Percentiles rank a stretch among this genome's conserved stretches.
Evolutionary conservation across 2,329 filamentous ascomycete genomes (phyloP).

Genomic region (Cylindrodendrum hubeiense): DNA sequence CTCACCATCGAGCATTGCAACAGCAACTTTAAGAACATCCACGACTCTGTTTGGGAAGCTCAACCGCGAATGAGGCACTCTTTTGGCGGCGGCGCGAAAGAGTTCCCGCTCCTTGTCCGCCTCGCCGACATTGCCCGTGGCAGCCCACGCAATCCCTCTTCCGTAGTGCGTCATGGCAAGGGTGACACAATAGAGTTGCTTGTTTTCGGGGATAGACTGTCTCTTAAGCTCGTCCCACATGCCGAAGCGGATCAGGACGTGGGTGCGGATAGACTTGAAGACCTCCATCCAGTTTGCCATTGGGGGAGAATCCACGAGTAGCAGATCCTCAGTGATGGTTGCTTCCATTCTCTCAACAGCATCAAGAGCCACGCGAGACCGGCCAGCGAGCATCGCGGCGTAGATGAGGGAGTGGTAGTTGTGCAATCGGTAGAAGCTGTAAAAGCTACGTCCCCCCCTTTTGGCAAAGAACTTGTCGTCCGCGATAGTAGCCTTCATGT

Average conservation of each 20-base stretch:
- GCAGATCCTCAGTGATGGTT: slow-evolving; percentile 71
- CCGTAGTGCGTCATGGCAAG: slow-evolving; percentile 78
- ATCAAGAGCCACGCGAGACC: slow-evolving; percentile 71
- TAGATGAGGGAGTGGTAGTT: slow-evolving; percentile 83
- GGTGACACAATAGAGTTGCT: slow-evolving; percentile 74
- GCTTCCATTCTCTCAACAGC: slow-evolving; percentile 70
- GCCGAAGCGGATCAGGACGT: slow-evolving; percentile 80
- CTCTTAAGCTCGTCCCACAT: slow-evolving; percentile 75
- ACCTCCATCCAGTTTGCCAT: slow-evolving; percentile 86
- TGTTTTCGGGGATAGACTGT: slow-evolving; percentile 65
- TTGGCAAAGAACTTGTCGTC: slow-evolving; percentile 75
- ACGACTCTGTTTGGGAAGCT: slow-evolving; percentile 55
- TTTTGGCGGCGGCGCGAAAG: slow-evolving; percentile 64
- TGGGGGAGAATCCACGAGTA: slow-evolving; percentile 74
- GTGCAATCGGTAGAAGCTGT: slow-evolving; percentile 81
- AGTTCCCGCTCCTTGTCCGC: slow-evolving; percentile 63
- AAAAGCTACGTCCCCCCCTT: slow-evolving; percentile 76
- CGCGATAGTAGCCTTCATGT: slow-evolving; percentile 73
- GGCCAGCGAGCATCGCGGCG: slow-evolving; percentile 81
- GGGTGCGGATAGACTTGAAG: slow-evolving; percentile 75
- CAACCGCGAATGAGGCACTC: slow-evolving; percentile 70
- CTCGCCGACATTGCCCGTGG: slow-evolving; percentile 64
- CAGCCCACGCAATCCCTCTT: slow-evolving; percentile 75
- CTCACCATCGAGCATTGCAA: slow-evolving; percentile 80
- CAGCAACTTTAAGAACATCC: slow-evolving; percentile 72